Base-by-base conservation (phyloP, 345 rosid species). In the Kandelia obovata region DNA sequence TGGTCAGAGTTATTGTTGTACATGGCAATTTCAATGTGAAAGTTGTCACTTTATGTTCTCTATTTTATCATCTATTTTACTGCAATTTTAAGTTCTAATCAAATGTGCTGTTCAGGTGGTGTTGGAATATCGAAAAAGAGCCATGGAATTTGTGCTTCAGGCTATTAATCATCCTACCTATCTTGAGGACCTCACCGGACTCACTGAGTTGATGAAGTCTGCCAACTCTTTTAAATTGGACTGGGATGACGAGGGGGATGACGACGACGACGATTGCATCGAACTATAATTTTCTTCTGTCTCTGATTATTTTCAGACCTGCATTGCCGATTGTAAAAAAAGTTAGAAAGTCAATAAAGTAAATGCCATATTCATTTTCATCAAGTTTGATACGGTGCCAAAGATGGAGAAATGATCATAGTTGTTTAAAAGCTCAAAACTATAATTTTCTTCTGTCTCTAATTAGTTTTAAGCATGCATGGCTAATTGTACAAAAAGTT, bases 161-260 rank as follows among this genome's bases (percentile, higher is more conserved):
- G 99, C 90, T 4, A 87, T 92, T n/a, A 90, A 92, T 75, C 92
- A 88, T 79, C 99, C 99, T 6, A 92, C 99, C 20, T 92, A 88
- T 78, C 77, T 95, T 66, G 99, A 92, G 68, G 98, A 95, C 84
- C 80, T 95, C 55, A 89, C 98, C 0, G 99, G 99, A 77, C 84
- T 90, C 60, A 95, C 96, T 2, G 96, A 90, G 77, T 79, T 95
- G 71, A 88, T 81, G 88, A 83, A 76, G 73, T 87, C 91, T 17
- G 94, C 94, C 46, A 84, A 71, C 78, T 67, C 91, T 28, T 89
- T 86, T 60, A 61, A 85, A 34, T 65, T 92, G 35, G 91, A 92
- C 57, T 95, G 97, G 96, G 94, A 92, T 37, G 72, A 83, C 17
- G 89, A 85, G 39, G 70, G 62, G 0, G 86, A 74, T 1, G 82